A percentile compares a stretch with the other conserved stretches of the same genome.
Conservation (phyloP, 306 rosid species). For the Mimosa bimucronata region DNA sequence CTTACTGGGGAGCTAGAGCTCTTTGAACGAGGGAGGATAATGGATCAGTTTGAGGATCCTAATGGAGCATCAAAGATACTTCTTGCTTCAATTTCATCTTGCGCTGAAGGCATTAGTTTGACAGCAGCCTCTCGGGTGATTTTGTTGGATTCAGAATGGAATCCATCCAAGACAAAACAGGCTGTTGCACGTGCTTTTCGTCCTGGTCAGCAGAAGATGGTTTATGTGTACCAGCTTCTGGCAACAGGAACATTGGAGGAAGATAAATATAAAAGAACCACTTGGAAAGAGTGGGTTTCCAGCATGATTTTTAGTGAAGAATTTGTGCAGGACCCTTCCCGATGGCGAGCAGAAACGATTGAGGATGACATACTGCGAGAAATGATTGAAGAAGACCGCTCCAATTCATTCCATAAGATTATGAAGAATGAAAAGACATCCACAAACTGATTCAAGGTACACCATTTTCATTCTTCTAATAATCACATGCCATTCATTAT, state of each 20-base stretch:
- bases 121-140: conserved; percentile 97
- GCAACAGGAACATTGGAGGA: conserved; percentile 86
- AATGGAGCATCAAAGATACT: conserved; percentile 75
- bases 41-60: conserved; percentile 86
- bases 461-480: not conserved
- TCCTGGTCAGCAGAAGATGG: conserved; percentile 89
- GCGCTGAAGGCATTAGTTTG: conserved; percentile 96
- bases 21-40: conserved; percentile 85
- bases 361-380: conserved; percentile 88
- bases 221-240: conserved; percentile 89
- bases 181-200: conserved; percentile 94
- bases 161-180: conserved; percentile 95
- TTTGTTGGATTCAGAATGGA: conserved; percentile 92
- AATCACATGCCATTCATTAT: not conserved
- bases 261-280: conserved; percentile 79
- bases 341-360: conserved; percentile 88
- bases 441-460: conserved; percentile 59
- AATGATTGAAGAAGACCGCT: conserved; percentile 80
- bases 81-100: conserved; percentile 96
- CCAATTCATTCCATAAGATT: conserved; percentile 86
- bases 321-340: conserved; percentile 91
- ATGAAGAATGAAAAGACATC: conserved; percentile 96
- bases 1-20: conserved; percentile 92
- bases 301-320: conserved; percentile 94
- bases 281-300: conserved; percentile 99